Evolutionary conservation across 2,329 filamentous ascomycete genomes (phyloP).

Genomic region (Leptographium lundbergii): DNA sequence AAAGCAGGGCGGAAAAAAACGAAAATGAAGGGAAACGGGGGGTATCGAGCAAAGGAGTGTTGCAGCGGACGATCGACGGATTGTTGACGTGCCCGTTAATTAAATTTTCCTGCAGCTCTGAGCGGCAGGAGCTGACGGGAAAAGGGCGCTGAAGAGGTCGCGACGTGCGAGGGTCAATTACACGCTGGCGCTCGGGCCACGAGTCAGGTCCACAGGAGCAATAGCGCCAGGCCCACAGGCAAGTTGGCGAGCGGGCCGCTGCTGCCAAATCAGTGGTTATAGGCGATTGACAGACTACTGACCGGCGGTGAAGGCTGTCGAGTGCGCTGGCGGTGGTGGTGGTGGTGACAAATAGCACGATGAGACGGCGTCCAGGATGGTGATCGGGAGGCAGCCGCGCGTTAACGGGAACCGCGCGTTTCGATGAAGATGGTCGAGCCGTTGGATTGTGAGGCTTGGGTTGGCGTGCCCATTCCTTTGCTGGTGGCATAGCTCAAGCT

Average conservation of each 20-base stretch:
- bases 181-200: slow-evolving; percentile 1
- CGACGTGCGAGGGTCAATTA: not conserved
- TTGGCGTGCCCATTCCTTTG: too few species aligned
- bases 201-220: not conserved
- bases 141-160: not conserved
- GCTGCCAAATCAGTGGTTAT: not conserved
- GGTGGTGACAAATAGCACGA: too few species aligned
- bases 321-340: too few species aligned
- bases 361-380: too few species aligned
- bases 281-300: not conserved
- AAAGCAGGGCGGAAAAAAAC: not conserved
- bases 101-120: not conserved
- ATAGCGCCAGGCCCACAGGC: not conserved
- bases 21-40: not conserved
- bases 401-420: too few species aligned
- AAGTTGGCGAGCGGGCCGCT: not conserved
- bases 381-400: too few species aligned
- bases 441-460: too few species aligned
- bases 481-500: too few species aligned
- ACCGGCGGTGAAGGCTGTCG: not conserved
- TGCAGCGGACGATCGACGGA: not conserved
- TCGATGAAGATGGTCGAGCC: too few species aligned
- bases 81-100: not conserved
- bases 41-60: not conserved
- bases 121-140: not conserved